Percentiles rank a stretch among this genome's conserved stretches.
Evolutionary conservation across 2,329 filamentous ascomycete genomes (phyloP).

Genomic region (Fusarium succisae): DNA sequence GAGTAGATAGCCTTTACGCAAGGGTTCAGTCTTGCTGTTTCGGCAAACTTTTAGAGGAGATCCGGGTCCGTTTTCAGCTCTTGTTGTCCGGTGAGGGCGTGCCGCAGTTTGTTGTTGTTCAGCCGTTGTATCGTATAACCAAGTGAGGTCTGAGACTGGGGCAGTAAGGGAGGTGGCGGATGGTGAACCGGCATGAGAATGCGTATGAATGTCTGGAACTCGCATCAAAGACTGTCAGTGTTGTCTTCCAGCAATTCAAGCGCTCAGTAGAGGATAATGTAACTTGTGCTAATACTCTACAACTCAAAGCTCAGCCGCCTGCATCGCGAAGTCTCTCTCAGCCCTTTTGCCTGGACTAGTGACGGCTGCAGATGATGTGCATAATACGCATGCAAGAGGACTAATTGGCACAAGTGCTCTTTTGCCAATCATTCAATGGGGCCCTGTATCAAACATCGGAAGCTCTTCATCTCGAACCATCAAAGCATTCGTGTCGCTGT

Average conservation of each 20-base stretch:
- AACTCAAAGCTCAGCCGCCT: not conserved
- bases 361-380: constrained; percentile 23
- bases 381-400: constrained; percentile 10
- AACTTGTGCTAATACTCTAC: not conserved
- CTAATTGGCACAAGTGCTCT: not conserved
- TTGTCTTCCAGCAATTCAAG: not conserved
- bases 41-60: not conserved
- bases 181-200: not conserved
- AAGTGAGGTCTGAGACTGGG: not conserved
- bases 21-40: not conserved
- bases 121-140: not conserved
- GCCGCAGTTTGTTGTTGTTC: not conserved
- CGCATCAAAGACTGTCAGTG: not conserved
- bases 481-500: not conserved
- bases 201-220: not conserved
- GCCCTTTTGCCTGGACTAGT: not conserved
- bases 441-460: not conserved
- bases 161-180: constrained; percentile 8
- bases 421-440: not conserved
- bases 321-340: not conserved
- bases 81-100: constrained; percentile 1
- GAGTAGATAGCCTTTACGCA: not conserved
- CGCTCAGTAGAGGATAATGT: not conserved
- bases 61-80: not conserved
- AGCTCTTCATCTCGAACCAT: not conserved